These are phyloP conservation scores for Carex parvula DNA, from an alignment of 176 grass and related monocot genomes.

Conservation along the genomic window DNA sequence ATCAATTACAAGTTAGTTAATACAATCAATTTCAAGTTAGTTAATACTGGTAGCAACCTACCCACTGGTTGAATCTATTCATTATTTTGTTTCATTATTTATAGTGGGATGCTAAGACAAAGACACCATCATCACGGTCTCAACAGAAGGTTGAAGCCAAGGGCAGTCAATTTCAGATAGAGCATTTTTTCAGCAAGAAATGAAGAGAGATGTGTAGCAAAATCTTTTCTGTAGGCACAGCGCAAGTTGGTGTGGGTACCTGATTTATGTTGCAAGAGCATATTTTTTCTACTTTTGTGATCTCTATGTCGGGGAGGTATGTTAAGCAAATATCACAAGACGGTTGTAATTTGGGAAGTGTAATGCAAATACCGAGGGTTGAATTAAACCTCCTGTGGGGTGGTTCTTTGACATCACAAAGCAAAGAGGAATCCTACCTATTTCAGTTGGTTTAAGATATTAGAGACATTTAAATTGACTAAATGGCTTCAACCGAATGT, in stretches of 20 bases:
- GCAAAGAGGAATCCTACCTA: not conserved
- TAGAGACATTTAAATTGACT: not conserved
- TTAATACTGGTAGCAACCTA: slow-evolving; percentile 2
- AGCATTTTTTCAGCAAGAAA: slow-evolving; percentile 74
- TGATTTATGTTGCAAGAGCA: not conserved
- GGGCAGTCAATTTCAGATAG: slow-evolving; percentile 63
- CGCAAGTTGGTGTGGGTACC: not conserved
- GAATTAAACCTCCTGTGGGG: not conserved
- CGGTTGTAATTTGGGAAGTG: not conserved
- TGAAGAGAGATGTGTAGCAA: slow-evolving; percentile 21
- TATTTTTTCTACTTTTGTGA: not conserved
- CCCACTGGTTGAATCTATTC: not conserved
- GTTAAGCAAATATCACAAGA: not conserved
- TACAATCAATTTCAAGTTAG: slow-evolving; percentile 35
- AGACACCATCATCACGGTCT: slow-evolving; percentile 38
- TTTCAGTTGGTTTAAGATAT: not conserved
- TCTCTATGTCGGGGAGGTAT: not conserved
- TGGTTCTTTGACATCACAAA: not conserved
- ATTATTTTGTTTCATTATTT: slow-evolving; percentile 3
- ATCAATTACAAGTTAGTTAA: slow-evolving; percentile 43
- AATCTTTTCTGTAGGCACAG: not conserved
- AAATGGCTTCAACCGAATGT: not conserved
- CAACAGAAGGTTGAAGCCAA: slow-evolving; percentile 46
- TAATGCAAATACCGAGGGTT: not conserved
- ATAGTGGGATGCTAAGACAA: slow-evolving; percentile 43